Evolutionary conservation across 345 rosid genomes (phyloP).

Genomic region (Punica granatum): DNA sequence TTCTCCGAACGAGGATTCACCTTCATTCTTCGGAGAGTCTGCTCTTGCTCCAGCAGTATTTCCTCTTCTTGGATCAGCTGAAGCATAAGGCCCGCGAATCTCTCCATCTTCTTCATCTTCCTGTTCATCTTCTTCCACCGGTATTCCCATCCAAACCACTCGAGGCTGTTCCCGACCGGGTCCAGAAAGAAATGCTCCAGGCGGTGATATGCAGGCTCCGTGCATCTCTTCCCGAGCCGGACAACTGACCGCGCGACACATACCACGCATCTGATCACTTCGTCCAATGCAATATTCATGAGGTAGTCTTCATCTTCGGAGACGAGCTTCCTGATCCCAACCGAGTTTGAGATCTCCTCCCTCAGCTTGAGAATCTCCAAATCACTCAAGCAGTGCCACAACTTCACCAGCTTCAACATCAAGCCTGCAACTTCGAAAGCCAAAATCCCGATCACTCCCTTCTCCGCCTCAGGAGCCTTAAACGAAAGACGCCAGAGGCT

Average conservation of each 20-base stretch:
- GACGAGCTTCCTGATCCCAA: slow-evolving; percentile 41
- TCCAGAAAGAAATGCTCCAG: slow-evolving; percentile 34
- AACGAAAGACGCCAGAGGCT: slow-evolving; percentile 25
- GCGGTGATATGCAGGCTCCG: slow-evolving; percentile 33
- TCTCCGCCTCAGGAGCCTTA: slow-evolving; percentile 24
- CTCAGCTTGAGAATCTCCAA: slow-evolving; percentile 27
- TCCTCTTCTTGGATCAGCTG: slow-evolving; percentile 50
- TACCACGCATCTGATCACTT: slow-evolving; percentile 38
- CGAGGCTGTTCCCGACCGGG: slow-evolving; percentile 23
- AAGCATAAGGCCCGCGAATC: slow-evolving; percentile 30
- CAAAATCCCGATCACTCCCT: slow-evolving; percentile 38
- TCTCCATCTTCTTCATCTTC: slow-evolving; percentile 61
- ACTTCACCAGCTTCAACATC: slow-evolving; percentile 37
- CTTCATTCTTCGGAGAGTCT: slow-evolving; percentile 43
- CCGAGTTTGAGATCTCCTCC: slow-evolving; percentile 32
- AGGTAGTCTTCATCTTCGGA: slow-evolving; percentile 33
- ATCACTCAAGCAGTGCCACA: slow-evolving; percentile 45
- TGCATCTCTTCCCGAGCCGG: slow-evolving; percentile 43
- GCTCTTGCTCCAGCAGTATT: slow-evolving; percentile 49
- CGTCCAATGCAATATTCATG: slow-evolving; percentile 44
- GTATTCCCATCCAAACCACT: slow-evolving; percentile 59
- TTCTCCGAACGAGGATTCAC: slow-evolving; percentile 23
- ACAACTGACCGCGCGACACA: slow-evolving; percentile 39
- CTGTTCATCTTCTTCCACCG: slow-evolving; percentile 59
- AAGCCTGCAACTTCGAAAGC: slow-evolving; percentile 44